A percentile compares a stretch with the other conserved stretches of the same genome.
Conservation (phyloP, 805 yeast genomes). For the Zygoascus biomembranicola region DNA sequence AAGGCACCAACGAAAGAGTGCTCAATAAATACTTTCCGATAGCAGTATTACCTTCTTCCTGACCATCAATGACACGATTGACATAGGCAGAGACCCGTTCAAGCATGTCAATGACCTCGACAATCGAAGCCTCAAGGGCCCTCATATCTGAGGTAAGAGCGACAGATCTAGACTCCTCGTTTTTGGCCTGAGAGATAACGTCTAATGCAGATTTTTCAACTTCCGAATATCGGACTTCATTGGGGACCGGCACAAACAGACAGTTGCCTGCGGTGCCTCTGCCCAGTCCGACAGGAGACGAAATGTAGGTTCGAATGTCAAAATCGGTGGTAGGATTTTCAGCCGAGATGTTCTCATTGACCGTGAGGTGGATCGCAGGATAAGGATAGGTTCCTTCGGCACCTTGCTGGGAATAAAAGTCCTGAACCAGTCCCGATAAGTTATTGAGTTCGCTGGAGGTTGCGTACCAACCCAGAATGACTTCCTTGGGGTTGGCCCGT, state of each 20-base stretch:
- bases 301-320: slow-evolving; percentile 56
- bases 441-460: slow-evolving; percentile 53
- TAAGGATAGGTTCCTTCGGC: slow-evolving; percentile 60
- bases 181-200: slow-evolving; percentile 28
- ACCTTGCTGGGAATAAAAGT: slow-evolving; percentile 61
- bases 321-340: slow-evolving; percentile 41
- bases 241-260: slow-evolving; percentile 71
- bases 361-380: slow-evolving; percentile 73
- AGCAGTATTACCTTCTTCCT: slow-evolving; percentile 28
- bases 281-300: slow-evolving; percentile 62
- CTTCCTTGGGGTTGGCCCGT: slow-evolving; percentile 69
- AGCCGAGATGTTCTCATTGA: slow-evolving; percentile 21
- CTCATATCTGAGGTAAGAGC: slow-evolving; percentile 27
- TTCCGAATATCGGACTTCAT: slow-evolving; percentile 46
- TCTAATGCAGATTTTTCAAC: slow-evolving; percentile 40
- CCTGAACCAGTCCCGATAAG: slow-evolving; percentile 71
- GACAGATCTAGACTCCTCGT: slow-evolving; percentile 25
- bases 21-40: slow-evolving; percentile 62
- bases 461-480: slow-evolving; percentile 77
- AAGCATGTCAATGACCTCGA: slow-evolving; percentile 31
- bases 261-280: slow-evolving; percentile 34
- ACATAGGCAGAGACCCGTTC: slow-evolving; percentile 33
- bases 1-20: slow-evolving; percentile 31
- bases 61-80: slow-evolving; percentile 20
- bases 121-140: slow-evolving; percentile 28